A percentile compares a stretch with the other conserved stretches of the same genome.
Evolutionary conservation across 108 stramenopile species (phyloP).

Genomic region (Conticribra weissflogii): DNA sequence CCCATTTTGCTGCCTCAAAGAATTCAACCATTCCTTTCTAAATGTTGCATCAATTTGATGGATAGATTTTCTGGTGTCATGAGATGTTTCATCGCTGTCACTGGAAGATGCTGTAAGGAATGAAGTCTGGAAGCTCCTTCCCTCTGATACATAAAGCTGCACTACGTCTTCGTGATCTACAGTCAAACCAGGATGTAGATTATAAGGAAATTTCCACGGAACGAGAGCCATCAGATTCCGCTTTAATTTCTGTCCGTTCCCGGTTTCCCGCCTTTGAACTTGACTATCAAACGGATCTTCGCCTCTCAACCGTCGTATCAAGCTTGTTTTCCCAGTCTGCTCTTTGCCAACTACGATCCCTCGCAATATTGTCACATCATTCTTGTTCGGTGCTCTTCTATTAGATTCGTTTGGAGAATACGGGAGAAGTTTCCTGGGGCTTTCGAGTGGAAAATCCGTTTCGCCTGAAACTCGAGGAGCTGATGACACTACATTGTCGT

Average conservation of each 20-base stretch:
- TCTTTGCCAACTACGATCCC: conserved; percentile 41
- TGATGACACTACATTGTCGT: no score
- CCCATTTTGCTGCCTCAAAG: conserved; percentile 8
- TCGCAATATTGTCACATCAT: conserved; percentile 24
- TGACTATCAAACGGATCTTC: conserved; percentile 36
- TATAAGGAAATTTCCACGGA: conserved; percentile 38
- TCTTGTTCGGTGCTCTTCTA: not conserved
- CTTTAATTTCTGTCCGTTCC: not conserved
- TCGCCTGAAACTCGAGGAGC: no score
- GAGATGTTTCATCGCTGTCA: not conserved
- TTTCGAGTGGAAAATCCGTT: not conserved
- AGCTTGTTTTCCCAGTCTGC: conserved; percentile 41
- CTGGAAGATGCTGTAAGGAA: not conserved
- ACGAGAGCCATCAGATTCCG: conserved; percentile 46
- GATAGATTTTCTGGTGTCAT: conserved; percentile 3
- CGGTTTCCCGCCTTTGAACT: not conserved
- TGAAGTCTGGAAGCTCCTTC: conserved; percentile 5
- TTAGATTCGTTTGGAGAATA: not conserved
- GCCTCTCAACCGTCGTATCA: conserved; percentile 44
- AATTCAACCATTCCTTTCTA: conserved; percentile 11
- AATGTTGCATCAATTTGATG: conserved; percentile 2
- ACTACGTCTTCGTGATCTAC: conserved; percentile 17
- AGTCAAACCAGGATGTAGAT: not conserved
- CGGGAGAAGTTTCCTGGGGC: not conserved
- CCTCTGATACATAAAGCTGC: conserved; percentile 35